Evolutionary conservation across 306 rosid species (phyloP), one percentile per base, ranked within the genome.

Genomic region (Cicer bijugum): DNA sequence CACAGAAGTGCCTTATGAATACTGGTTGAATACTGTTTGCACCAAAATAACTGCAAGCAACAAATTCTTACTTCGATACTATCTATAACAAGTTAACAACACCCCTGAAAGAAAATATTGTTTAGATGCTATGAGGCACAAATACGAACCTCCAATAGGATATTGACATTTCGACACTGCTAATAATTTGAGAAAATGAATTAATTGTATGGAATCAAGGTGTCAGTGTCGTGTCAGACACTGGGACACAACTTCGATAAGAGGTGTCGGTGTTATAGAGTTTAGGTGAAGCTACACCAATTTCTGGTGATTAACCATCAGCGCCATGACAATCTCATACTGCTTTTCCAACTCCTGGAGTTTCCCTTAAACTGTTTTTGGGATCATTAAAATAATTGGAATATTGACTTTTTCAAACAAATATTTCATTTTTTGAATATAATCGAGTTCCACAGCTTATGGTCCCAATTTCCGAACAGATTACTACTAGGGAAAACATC

Each of bases 311-410:
- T 61, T 61, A 12, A 59, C 6, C 43, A 33, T 58, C 65, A 58
- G 15, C 19, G 33, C 35, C 35, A 5, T 63, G 35, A 17, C 10
- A 64, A 1, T 64, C 15, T 64, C 38, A 15, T 42, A 16, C 19
- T 67, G 71, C 45, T 66, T 69, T 60, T 69, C 1, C 74, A 3
- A 48, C 11, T 69, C 60, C 50, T 50, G 61, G 15, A 69, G 74
- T 50, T 37, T 35, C 12, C 40, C 12, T 20, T 67, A 23, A 33
- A 69, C 74, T 38, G 17, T 38, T 16, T 15, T 69, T 52, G 1
- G 12, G 9, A 69, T 51, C 8, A 10, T 69, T 15, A 7, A 51
- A 47, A 14, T 23, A 23, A 12, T 3, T 67, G 12, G 9, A 33
- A 48, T 12, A 14, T 8, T 48, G 11, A 68, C 8, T 46, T 67